A percentile compares a stretch with the other conserved stretches of the same genome.
Evolutionary conservation across 2,329 filamentous ascomycete genomes (phyloP).

Genomic region (Colletotrichum sp.): DNA sequence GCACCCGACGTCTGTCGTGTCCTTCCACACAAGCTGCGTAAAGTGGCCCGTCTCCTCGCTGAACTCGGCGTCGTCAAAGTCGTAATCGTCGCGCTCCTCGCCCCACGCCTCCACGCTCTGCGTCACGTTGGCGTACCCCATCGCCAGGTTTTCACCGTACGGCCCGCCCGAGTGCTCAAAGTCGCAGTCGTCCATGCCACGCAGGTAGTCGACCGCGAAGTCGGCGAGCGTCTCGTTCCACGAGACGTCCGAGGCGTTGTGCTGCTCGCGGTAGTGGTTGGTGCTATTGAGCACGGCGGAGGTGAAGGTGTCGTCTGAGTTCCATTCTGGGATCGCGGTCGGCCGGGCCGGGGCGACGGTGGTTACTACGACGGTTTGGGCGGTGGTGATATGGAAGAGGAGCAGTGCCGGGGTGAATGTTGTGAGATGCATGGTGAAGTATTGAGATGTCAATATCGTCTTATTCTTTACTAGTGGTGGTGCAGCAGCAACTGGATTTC

Average conservation of each 20-base stretch:
- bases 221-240: constrained; percentile 71
- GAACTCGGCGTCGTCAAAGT: constrained; percentile 64
- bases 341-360: constrained; percentile 28
- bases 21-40: constrained; percentile 75
- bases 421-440: not conserved
- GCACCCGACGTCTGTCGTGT: constrained; percentile 64
- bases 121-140: constrained; percentile 66
- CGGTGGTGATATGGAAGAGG: not conserved
- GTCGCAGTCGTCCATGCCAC: constrained; percentile 36
- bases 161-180: constrained; percentile 66
- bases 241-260: constrained; percentile 61
- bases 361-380: constrained; percentile 18
- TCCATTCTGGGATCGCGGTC: constrained; percentile 34
- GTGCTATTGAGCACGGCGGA: constrained; percentile 68
- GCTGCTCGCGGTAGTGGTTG: constrained; percentile 68
- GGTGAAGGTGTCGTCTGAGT: constrained; percentile 42
- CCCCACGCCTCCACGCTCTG: constrained; percentile 72
- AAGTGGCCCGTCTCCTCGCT: constrained; percentile 70
- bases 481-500: not conserved
- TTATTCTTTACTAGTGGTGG: not conserved
- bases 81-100: constrained; percentile 61
- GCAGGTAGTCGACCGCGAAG: constrained; percentile 58
- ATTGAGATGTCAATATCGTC: not conserved
- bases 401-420: not conserved
- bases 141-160: constrained; percentile 77